Evolutionary conservation across 208 protist genomes (phyloP).

Genomic region (Wallacemonas rigidus): DNA sequence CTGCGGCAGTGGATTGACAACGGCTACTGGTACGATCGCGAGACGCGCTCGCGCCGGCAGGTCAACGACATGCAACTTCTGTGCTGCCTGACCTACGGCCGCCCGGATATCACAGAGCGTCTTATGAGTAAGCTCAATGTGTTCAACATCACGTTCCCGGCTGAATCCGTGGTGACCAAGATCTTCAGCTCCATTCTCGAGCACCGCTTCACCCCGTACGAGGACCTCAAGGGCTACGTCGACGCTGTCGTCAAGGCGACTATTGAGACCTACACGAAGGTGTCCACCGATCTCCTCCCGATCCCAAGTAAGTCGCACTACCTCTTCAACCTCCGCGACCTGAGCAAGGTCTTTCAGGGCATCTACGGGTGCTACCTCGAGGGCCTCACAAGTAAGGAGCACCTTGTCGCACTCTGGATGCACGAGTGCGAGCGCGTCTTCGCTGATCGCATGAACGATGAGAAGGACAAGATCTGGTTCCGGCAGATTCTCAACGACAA

Average conservation of each 20-base stretch:
- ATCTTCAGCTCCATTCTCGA: conserved; percentile 97
- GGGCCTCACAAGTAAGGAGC: conserved; percentile 93
- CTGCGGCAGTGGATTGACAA: conserved; percentile 97
- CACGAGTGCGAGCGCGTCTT: conserved; percentile 98
- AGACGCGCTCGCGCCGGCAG: conserved; percentile 90
- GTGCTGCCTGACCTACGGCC: conserved; percentile 97
- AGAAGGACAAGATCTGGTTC: conserved; percentile 94
- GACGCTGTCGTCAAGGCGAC: conserved; percentile 94
- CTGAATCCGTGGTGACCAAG: conserved; percentile 88
- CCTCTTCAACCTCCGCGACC: conserved; percentile 98
- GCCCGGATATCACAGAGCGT: conserved; percentile 93
- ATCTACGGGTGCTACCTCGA: conserved; percentile 92
- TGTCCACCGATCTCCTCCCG: conserved; percentile 92
- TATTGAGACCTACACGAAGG: conserved; percentile 94
- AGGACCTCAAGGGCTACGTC: conserved; percentile 90
- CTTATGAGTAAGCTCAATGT: conserved; percentile 95
- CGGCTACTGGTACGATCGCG: conserved; percentile 97
- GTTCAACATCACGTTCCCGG: conserved; percentile 96
- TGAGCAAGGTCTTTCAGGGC: conserved; percentile 98
- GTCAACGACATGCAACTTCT: conserved; percentile 97
- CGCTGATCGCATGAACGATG: conserved; percentile 95
- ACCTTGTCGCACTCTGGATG: conserved; percentile 96
- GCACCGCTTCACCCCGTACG: conserved; percentile 91
- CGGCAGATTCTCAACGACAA: conserved; percentile 91
- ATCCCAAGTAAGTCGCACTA: conserved; percentile 98